A percentile compares a stretch with the other conserved stretches of the same genome.
These are phyloP conservation scores for Anaeromyces robustus DNA, from an alignment of 192 early-diverging fungal genomes.

Conservation along the genomic window DNA sequence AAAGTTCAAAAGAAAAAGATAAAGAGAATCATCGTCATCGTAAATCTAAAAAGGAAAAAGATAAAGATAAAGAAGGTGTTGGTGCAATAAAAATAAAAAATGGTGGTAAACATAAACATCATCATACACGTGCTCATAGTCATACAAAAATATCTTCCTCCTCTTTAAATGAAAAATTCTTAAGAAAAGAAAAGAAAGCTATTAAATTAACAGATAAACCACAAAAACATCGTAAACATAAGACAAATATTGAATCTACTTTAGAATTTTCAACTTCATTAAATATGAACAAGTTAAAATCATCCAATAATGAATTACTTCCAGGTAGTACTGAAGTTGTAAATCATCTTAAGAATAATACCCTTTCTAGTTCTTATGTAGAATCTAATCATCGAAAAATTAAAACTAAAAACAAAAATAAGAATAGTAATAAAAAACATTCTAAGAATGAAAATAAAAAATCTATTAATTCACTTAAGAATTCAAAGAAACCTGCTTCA, in stretches of 20 bases:
- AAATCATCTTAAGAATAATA: no score
- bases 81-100: neutral
- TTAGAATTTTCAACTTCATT: no score
- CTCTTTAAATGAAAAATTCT: neutral
- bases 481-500: neutral
- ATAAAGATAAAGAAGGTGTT: neutral
- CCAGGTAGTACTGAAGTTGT: no score
- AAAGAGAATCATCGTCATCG: neutral
- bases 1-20: neutral
- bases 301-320: no score
- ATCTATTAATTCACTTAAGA: neutral
- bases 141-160: neutral
- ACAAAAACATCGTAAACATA: neutral
- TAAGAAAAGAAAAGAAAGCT: neutral
- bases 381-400: no score
- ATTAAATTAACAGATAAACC: no score
- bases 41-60: neutral
- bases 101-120: neutral
- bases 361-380: no score
- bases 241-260: neutral
- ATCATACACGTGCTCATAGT: neutral
- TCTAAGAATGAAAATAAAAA: no score
- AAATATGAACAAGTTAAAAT: no score
- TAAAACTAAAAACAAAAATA: no score
- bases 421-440: no score